Evolutionary conservation across 2,329 filamentous ascomycete genomes (phyloP).

Genomic region (Grosmannia serpens): DNA sequence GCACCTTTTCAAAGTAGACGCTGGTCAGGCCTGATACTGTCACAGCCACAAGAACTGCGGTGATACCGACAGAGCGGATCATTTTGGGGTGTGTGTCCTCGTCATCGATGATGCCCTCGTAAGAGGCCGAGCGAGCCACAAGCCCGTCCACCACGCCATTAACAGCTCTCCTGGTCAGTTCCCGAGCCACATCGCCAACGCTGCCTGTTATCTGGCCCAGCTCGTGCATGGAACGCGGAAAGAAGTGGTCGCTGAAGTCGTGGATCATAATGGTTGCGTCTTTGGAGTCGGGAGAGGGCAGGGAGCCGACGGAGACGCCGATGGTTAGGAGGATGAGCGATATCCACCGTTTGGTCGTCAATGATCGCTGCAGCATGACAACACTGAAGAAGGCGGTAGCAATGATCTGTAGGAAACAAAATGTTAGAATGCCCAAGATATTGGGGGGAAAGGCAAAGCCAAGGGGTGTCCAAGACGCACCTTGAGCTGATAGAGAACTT

Average conservation of each 20-base stretch:
- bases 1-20: slow-evolving; percentile 80
- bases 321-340: slow-evolving; percentile 67
- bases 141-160: slow-evolving; percentile 28
- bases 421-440: background rate
- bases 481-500: slow-evolving; percentile 88
- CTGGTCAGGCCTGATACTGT: slow-evolving; percentile 74
- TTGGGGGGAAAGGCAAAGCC: background rate
- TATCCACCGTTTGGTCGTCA: slow-evolving; percentile 67
- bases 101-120: slow-evolving; percentile 72
- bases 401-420: slow-evolving; percentile 47
- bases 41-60: slow-evolving; percentile 68
- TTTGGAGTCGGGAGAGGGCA: slow-evolving; percentile 50
- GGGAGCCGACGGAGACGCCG: slow-evolving; percentile 76
- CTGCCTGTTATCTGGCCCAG: slow-evolving; percentile 52
- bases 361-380: slow-evolving; percentile 56
- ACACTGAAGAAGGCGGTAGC: slow-evolving; percentile 83
- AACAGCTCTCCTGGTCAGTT: slow-evolving; percentile 38
- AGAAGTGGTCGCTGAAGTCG: slow-evolving; percentile 55
- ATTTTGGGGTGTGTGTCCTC: slow-evolving; percentile 42
- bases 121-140: slow-evolving; percentile 68
- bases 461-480: slow-evolving; percentile 21
- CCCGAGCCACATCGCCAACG: slow-evolving; percentile 34
- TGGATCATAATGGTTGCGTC: slow-evolving; percentile 49
- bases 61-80: slow-evolving; percentile 69
- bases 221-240: slow-evolving; percentile 70